phyloP scores from a whole-genome alignment of 306 rosid species.

The Cucumis cinereus region DNA sequence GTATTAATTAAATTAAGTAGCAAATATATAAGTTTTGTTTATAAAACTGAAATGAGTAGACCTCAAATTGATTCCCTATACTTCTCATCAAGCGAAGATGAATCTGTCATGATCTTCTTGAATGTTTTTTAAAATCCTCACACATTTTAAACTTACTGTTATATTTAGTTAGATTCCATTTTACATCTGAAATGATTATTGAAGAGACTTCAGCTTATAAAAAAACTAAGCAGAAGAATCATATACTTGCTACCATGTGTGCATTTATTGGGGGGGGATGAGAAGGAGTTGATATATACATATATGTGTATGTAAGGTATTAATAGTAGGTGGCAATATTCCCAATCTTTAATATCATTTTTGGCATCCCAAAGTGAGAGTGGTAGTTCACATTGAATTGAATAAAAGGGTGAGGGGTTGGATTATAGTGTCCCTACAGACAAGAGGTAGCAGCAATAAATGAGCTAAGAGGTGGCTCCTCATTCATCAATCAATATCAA shows the following conservation, averaged over 20 bases:
- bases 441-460: neutral
- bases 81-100: no score
- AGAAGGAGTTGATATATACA: neutral
- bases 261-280: neutral
- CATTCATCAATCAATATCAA: neutral
- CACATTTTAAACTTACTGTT: neutral
- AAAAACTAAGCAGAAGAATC: neutral
- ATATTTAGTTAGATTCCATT: neutral
- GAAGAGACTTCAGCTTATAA: neutral
- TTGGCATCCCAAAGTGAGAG: neutral
- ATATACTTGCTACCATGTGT: neutral
- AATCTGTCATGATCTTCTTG: neutral
- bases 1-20: no score
- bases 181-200: neutral
- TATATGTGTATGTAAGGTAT: neutral
- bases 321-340: neutral
- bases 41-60: no score
- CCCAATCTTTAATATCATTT: neutral
- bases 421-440: neutral
- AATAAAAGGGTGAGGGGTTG: neutral
- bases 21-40: no score
- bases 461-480: neutral
- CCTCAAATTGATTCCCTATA: no score
- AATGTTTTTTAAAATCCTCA: neutral
- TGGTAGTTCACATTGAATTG: neutral